These are phyloP conservation scores for Esteya vermicola DNA, from an alignment of 2,329 filamentous ascomycete species.

Conservation along the genomic window DNA sequence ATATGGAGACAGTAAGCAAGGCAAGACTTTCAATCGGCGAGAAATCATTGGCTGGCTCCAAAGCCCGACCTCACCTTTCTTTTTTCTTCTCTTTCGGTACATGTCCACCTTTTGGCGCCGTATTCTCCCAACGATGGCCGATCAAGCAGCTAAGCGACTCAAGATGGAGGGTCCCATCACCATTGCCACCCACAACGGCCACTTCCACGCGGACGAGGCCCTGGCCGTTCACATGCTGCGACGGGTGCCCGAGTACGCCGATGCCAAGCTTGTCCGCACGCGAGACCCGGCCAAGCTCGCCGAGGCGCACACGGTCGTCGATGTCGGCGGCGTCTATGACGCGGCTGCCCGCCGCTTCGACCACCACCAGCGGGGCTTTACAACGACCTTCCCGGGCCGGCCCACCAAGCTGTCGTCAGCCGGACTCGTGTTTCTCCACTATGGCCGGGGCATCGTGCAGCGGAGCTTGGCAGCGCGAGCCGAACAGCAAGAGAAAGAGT, in stretches of 20 bases:
- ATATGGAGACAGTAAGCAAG: no score
- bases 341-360: conserved; percentile 67
- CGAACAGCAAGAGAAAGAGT: conserved; percentile 17
- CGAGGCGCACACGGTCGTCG: conserved; percentile 86
- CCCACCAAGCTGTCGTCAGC: conserved; percentile 85
- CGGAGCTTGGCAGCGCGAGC: conserved; percentile 31
- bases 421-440: conserved; percentile 91
- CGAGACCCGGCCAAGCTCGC: conserved; percentile 68
- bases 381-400: conserved; percentile 69
- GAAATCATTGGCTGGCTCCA: no score
- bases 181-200: conserved; percentile 93
- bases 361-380: conserved; percentile 92
- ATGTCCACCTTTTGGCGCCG: conserved; percentile 24
- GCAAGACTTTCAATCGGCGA: no score
- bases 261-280: conserved; percentile 66
- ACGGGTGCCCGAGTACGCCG: conserved; percentile 62
- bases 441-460: conserved; percentile 72
- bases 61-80: no score
- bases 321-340: conserved; percentile 94
- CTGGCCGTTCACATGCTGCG: conserved; percentile 94
- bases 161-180: conserved; percentile 53
- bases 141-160: conserved; percentile 67
- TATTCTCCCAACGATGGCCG: conserved; percentile 32
- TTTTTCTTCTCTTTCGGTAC: conserved; percentile 6
- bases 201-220: conserved; percentile 98